A percentile compares a stretch with the other conserved stretches of the same genome.
phyloP scores from a whole-genome alignment of 176 grass and related monocot species.

The Elymus sibiricus region DNA sequence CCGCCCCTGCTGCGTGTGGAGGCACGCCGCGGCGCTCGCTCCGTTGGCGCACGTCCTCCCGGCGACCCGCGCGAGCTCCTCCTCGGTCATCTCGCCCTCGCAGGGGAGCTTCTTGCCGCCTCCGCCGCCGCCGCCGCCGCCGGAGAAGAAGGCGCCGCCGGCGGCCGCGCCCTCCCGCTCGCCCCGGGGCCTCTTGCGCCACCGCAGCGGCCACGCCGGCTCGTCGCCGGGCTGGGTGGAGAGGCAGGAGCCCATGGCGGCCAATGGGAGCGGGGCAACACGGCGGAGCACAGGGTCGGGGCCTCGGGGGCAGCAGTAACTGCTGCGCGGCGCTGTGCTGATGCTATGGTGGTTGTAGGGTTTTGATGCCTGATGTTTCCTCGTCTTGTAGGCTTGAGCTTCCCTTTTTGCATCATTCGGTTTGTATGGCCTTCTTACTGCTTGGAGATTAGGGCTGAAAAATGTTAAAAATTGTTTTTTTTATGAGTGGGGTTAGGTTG shows the following conservation, averaged over 20 bases:
- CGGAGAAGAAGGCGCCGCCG: not conserved
- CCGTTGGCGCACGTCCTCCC: slow-evolving; percentile 79
- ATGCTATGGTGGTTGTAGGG: slow-evolving; percentile 25
- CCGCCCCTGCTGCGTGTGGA: slow-evolving; percentile 93
- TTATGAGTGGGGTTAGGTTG: slow-evolving; percentile 31
- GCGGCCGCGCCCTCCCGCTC: not conserved
- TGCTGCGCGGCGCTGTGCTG: slow-evolving; percentile 8
- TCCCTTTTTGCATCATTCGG: slow-evolving; percentile 18
- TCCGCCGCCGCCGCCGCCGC: slow-evolving; percentile 12
- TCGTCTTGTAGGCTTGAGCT: slow-evolving; percentile 20
- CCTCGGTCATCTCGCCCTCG: slow-evolving; percentile 46
- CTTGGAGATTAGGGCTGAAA: slow-evolving; percentile 32
- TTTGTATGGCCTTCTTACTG: slow-evolving; percentile 34
- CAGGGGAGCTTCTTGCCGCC: slow-evolving; percentile 22
- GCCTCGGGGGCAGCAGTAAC: not conserved
- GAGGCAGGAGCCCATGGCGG: slow-evolving; percentile 72
- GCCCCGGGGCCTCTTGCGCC: slow-evolving; percentile 43
- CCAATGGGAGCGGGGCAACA: slow-evolving; percentile 51
- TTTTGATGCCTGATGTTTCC: slow-evolving; percentile 41
- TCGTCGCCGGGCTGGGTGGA: slow-evolving; percentile 43
- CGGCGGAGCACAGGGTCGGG: slow-evolving; percentile 32
- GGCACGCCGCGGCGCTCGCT: slow-evolving; percentile 55
- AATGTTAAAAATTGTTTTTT: not conserved
- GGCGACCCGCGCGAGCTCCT: slow-evolving; percentile 57
- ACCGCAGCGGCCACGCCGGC: slow-evolving; percentile 35